Conservation (phyloP, 208 protist species). For the Acanthamoeba polyphaga region DNA sequence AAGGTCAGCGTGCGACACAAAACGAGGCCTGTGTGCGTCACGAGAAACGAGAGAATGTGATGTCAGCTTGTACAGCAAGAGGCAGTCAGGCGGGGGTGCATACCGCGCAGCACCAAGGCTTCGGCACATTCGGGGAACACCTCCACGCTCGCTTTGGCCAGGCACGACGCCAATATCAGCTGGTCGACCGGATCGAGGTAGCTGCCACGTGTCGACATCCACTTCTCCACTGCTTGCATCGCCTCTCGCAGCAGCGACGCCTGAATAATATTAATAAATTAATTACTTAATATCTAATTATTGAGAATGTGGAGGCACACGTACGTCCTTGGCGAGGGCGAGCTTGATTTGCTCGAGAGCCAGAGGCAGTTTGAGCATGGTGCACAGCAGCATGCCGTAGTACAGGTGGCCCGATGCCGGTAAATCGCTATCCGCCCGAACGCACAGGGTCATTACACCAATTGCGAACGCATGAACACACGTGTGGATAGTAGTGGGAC, state of each 20-base stretch:
- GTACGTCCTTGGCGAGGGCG: background rate
- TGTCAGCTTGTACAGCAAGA: too few relatives aligned
- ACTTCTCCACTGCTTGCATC: background rate
- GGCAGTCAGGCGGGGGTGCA: background rate
- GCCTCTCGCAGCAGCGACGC: background rate
- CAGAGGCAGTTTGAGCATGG: background rate
- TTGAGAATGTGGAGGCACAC: background rate
- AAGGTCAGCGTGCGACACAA: background rate
- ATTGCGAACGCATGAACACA: too few relatives aligned
- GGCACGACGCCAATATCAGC: background rate
- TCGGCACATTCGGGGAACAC: background rate
- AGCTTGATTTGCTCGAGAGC: slow-evolving; percentile 27
- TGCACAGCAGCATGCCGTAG: slow-evolving; percentile 39
- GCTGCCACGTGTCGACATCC: background rate
- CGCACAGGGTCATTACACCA: background rate
- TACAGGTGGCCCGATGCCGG: background rate
- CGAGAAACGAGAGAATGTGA: background rate
- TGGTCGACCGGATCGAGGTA: background rate
- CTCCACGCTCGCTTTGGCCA: background rate
- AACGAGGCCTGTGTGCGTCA: background rate
- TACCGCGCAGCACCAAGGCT: background rate
- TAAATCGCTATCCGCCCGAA: background rate
- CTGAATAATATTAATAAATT: background rate
- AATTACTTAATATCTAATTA: too few relatives aligned
- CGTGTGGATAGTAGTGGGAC: background rate